Percentiles rank a stretch among this genome's conserved stretches.
phyloP scores from a whole-genome alignment of 495 filamentous ascomycete genomes.

The Penicillium cosmopolitanum region DNA sequence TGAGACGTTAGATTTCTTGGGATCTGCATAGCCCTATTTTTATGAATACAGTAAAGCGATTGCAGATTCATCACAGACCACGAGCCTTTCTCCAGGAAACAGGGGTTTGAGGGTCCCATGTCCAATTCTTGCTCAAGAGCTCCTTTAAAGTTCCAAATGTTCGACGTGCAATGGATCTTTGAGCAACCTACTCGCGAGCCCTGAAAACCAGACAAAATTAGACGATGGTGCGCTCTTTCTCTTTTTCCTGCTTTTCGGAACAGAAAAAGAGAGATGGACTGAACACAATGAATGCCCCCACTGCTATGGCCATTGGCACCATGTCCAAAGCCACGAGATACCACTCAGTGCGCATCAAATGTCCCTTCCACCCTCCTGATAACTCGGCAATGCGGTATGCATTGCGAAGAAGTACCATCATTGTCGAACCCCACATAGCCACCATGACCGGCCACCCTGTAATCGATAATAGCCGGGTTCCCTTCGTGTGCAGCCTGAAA shows the following conservation, averaged over 20 bases:
- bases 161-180: background rate
- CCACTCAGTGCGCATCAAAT: slow-evolving; percentile 10
- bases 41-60: no score
- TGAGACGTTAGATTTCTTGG: no score
- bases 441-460: slow-evolving; percentile 5
- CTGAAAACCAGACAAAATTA: background rate
- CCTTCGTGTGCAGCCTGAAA: slow-evolving; percentile 2
- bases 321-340: slow-evolving; percentile 14
- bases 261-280: slow-evolving; percentile 7
- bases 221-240: background rate
- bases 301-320: slow-evolving; percentile 8
- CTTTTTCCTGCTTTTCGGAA: background rate
- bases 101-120: no score
- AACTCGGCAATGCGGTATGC: slow-evolving; percentile 11
- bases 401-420: slow-evolving; percentile 13
- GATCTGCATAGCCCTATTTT: no score
- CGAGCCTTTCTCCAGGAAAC: no score
- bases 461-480: background rate
- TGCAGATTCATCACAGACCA: no score
- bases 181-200: background rate
- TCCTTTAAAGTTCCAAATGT: no score
- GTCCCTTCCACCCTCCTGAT: slow-evolving; percentile 12
- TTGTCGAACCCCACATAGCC: slow-evolving; percentile 10
- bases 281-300: slow-evolving; percentile 5
- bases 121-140: no score